Percentiles rank a stretch among this genome's conserved stretches.
Evolutionary conservation across 2,329 filamentous ascomycete genomes (phyloP).

Genomic region (Rutstroemia sp.): DNA sequence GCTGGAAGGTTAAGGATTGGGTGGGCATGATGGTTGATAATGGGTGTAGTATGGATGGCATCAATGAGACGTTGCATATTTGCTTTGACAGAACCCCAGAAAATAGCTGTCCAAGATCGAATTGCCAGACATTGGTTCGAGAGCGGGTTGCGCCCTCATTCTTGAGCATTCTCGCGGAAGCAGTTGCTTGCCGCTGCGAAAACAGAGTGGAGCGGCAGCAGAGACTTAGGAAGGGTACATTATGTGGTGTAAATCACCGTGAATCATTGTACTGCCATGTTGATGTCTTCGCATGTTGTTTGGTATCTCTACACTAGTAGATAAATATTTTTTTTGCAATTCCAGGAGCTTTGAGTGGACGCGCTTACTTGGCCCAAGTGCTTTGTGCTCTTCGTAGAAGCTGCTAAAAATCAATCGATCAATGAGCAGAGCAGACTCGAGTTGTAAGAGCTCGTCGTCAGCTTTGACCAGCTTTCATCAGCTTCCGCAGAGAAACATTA

Average conservation of each 20-base stretch:
- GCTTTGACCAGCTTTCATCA: no score
- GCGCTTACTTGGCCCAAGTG: background rate
- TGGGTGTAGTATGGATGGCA: slow-evolving; percentile 47
- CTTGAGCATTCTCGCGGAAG: background rate
- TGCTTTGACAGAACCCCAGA: background rate
- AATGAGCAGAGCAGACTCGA: no score
- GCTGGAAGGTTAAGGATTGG: slow-evolving; percentile 51
- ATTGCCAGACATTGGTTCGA: background rate
- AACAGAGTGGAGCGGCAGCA: background rate
- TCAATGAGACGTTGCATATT: slow-evolving; percentile 6
- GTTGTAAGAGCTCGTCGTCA: no score
- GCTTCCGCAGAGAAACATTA: no score
- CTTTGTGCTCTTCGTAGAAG: background rate
- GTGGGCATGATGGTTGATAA: slow-evolving; percentile 69
- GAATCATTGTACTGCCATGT: background rate
- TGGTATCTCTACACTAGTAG: background rate
- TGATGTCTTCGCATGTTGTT: background rate
- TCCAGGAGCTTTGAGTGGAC: background rate
- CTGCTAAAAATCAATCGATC: background rate
- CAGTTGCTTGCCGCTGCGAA: no score
- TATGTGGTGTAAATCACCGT: background rate
- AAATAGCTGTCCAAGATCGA: background rate
- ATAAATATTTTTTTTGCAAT: background rate
- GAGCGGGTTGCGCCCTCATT: background rate
- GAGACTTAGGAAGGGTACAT: background rate